Conservation (phyloP, 495 filamentous ascomycete genomes). For the Letharia lupina region DNA sequence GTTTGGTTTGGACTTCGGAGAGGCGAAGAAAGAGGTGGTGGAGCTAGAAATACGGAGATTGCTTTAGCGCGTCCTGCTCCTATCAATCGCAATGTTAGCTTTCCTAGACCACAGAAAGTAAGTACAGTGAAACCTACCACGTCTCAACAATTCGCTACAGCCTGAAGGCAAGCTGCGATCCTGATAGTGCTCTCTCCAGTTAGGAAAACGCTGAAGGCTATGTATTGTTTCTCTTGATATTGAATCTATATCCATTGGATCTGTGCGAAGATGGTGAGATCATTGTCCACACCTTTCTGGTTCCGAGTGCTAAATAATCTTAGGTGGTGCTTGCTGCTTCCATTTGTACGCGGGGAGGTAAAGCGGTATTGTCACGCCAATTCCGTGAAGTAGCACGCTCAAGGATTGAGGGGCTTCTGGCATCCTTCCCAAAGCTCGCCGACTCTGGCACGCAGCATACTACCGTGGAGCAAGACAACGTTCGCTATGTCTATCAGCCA, state of each 20-base stretch:
- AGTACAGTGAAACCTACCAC: not conserved
- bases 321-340: conserved; percentile 97
- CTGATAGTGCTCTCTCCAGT: not conserved
- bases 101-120: not conserved
- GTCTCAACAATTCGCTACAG: not conserved
- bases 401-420: conserved; percentile 89
- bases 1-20: not conserved
- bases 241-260: not conserved
- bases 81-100: not conserved
- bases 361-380: conserved; percentile 91
- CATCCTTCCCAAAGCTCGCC: conserved; percentile 93
- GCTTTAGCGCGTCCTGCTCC: not conserved
- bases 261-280: conserved; percentile 13
- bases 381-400: conserved; percentile 95
- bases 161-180: not conserved
- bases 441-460: conserved; percentile 94
- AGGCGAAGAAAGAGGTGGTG: not conserved
- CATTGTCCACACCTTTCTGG: not conserved
- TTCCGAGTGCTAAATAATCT: not conserved
- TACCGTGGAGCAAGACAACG: conserved; percentile 96
- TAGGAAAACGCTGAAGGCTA: not conserved
- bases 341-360: conserved; percentile 96
- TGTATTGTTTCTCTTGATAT: not conserved
- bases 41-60: not conserved
- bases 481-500: conserved; percentile 98